Evolutionary conservation across 306 rosid genomes (phyloP).

Genomic region (Acacia acuminata): DNA sequence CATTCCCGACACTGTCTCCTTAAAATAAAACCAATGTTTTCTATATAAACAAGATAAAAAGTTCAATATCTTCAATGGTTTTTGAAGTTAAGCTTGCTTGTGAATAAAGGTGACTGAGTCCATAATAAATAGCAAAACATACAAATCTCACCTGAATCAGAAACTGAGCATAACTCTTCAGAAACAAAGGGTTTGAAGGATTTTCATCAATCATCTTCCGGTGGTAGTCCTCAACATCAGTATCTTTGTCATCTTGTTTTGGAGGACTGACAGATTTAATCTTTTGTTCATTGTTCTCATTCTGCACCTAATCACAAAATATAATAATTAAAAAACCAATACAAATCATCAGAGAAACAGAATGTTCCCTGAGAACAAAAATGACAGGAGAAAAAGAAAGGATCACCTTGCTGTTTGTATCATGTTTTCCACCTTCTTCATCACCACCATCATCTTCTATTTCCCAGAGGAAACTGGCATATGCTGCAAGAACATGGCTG

Average conservation of each 20-base stretch:
- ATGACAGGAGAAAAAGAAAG: background rate
- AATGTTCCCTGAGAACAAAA: background rate
- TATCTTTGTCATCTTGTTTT: constrained; percentile 30
- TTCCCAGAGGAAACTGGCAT: constrained; percentile 88
- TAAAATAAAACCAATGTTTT: background rate
- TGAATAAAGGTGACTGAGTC: background rate
- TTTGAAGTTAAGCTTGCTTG: constrained; percentile 2
- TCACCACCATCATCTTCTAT: constrained; percentile 42
- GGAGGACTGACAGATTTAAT: constrained; percentile 24
- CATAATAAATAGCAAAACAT: background rate
- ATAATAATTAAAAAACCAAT: constrained; percentile 25
- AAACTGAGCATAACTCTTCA: constrained; percentile 74
- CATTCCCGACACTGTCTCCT: background rate
- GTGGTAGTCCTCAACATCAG: constrained; percentile 45
- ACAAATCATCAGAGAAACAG: constrained; percentile 12
- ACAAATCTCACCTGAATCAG: constrained; percentile 61
- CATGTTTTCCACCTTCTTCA: constrained; percentile 29
- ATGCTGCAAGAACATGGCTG: constrained; percentile 83
- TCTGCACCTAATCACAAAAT: constrained; percentile 43
- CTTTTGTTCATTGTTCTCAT: constrained; percentile 31
- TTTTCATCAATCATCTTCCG: constrained; percentile 59
- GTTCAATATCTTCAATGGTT: background rate
- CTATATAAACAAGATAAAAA: background rate
- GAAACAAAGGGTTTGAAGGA: constrained; percentile 58
- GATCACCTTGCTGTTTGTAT: constrained; percentile 45